These are phyloP conservation scores for Rubia yunnanensis DNA, from an alignment of 257 asterid genomes.

Conservation along the genomic window DNA sequence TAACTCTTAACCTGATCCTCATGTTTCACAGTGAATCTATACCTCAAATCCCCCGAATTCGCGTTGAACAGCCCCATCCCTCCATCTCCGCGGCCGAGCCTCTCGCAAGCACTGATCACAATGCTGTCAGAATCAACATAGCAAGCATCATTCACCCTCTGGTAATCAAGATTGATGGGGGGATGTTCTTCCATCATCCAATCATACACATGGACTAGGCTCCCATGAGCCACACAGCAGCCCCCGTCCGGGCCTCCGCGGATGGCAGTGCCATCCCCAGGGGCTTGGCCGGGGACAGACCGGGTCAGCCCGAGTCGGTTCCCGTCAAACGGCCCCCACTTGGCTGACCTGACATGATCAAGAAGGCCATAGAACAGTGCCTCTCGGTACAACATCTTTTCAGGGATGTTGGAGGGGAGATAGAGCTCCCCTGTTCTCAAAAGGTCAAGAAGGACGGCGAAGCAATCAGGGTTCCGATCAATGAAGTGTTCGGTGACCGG, in stretches of 20 bases:
- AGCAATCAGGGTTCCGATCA: conserved; percentile 85
- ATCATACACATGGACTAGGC: conserved; percentile 87
- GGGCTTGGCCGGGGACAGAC: conserved; percentile 61
- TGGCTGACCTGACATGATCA: conserved; percentile 73
- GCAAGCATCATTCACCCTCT: conserved; percentile 72
- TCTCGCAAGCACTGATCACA: conserved; percentile 74
- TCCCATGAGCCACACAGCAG: conserved; percentile 89
- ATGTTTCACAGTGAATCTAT: conserved; percentile 59
- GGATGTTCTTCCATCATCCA: conserved; percentile 89
- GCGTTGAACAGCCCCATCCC: conserved; percentile 79
- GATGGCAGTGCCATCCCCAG: conserved; percentile 86
- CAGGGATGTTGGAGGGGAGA: conserved; percentile 57
- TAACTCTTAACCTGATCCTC: conserved; percentile 59
- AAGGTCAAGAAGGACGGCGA: conserved; percentile 72
- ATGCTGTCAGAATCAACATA: conserved; percentile 62
- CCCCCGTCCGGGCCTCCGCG: conserved; percentile 92
- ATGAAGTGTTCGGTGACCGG: conserved; percentile 54
- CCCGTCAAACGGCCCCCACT: conserved; percentile 83
- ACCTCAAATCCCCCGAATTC: conserved; percentile 55
- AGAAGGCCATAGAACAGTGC: conserved; percentile 66
- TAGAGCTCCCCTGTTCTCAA: conserved; percentile 82
- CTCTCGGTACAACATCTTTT: conserved; percentile 55
- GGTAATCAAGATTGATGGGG: conserved; percentile 72
- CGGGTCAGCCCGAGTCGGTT: conserved; percentile 45
- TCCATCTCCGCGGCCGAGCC: conserved; percentile 73